Percentiles rank a stretch among this genome's conserved stretches.
phyloP scores from a whole-genome alignment of 176 grass and related monocot species.

The Oryza australiensis region DNA sequence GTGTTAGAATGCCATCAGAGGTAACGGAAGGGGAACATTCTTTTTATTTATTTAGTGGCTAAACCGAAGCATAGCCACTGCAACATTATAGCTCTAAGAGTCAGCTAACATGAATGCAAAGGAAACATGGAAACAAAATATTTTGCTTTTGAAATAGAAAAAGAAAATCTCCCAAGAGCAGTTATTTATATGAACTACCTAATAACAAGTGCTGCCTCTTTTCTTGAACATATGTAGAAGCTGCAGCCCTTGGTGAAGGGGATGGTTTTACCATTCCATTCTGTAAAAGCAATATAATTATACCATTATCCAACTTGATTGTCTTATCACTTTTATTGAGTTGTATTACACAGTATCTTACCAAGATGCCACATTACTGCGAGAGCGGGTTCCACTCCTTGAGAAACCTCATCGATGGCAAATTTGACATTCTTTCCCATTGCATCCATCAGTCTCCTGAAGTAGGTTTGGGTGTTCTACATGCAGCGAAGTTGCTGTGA shows the following conservation, averaged over 20 bases:
- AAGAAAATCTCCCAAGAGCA: not conserved
- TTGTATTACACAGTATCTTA: conserved; percentile 38
- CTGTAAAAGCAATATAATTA: conserved; percentile 47
- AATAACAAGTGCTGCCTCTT: conserved; percentile 49
- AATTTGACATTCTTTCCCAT: conserved; percentile 79
- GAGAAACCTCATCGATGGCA: conserved; percentile 55
- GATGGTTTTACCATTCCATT: conserved; percentile 73
- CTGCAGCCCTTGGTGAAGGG: conserved; percentile 80
- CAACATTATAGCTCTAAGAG: conserved; percentile 1
- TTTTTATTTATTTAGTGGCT: not conserved
- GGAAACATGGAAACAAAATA: not conserved
- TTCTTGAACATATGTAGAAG: conserved; percentile 63
- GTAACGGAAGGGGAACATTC: not conserved
- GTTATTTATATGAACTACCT: conserved; percentile 48
- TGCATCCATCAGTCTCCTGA: conserved; percentile 53
- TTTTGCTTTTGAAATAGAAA: not conserved
- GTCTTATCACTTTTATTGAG: conserved; percentile 9
- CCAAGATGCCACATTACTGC: conserved; percentile 87
- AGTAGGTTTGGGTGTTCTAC: conserved; percentile 50
- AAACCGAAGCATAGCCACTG: conserved; percentile 7
- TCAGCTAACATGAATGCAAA: not conserved
- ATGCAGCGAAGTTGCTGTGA: not conserved
- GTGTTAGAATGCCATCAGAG: conserved; percentile 11
- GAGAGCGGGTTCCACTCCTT: conserved; percentile 42
- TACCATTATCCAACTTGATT: conserved; percentile 15